A percentile compares a stretch with the other conserved stretches of the same genome.
phyloP scores from a whole-genome alignment of 2,329 filamentous ascomycete genomes.

The Claviceps cyperi region DNA sequence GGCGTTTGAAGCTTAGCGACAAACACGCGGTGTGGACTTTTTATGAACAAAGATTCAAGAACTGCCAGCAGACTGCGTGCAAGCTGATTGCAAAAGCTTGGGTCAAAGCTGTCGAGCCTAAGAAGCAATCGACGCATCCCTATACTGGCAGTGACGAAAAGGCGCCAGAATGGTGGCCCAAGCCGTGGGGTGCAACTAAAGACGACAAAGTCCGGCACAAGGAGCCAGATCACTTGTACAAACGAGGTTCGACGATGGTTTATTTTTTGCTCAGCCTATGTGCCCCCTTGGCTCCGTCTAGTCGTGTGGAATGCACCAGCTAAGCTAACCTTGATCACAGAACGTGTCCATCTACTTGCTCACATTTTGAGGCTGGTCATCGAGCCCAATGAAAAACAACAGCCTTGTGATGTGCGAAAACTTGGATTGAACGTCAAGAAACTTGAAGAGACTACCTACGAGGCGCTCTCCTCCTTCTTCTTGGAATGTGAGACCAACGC shows the following conservation, averaged over 20 bases:
- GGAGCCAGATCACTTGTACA: constrained; percentile 60
- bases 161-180: constrained; percentile 54
- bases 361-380: constrained; percentile 47
- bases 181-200: constrained; percentile 34
- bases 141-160: constrained; percentile 52
- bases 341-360: constrained; percentile 42
- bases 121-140: constrained; percentile 61
- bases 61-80: constrained; percentile 55
- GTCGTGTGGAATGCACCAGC: not conserved
- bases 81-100: constrained; percentile 63
- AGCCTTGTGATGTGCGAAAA: constrained; percentile 38
- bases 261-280: not conserved
- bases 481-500: constrained; percentile 40
- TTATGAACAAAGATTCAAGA: constrained; percentile 47
- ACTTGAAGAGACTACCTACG: constrained; percentile 42
- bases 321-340: constrained; percentile 19
- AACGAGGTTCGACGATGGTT: constrained; percentile 36
- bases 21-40: constrained; percentile 40
- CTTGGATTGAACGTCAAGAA: constrained; percentile 38
- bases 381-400: constrained; percentile 28
- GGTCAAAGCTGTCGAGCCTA: constrained; percentile 62
- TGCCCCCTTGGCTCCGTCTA: not conserved
- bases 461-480: constrained; percentile 44
- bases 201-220: constrained; percentile 48
- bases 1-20: constrained; percentile 38